phyloP scores from a whole-genome alignment of 306 rosid genomes.

The Urtica urens region DNA sequence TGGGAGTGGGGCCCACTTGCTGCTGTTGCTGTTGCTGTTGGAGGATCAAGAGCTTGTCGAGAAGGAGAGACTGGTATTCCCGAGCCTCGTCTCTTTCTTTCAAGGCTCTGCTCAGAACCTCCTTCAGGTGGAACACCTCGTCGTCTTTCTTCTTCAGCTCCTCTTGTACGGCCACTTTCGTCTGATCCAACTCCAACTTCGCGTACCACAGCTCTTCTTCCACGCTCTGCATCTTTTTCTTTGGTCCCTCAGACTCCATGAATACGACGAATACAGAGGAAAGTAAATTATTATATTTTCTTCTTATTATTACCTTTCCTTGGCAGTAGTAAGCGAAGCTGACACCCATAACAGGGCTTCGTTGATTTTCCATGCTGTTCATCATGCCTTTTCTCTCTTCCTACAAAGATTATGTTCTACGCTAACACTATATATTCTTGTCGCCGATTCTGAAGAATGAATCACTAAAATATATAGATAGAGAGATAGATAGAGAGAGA shows the following conservation, averaged over 20 bases:
- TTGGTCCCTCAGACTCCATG: neutral
- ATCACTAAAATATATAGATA: neutral
- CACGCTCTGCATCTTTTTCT: slow-evolving; percentile 37
- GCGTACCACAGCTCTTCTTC: slow-evolving; percentile 58
- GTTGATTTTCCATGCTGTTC: slow-evolving; percentile 64
- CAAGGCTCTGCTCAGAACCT: slow-evolving; percentile 49
- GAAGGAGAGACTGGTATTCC: slow-evolving; percentile 47
- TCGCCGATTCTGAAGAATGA: too few species aligned
- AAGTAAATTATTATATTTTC: too few species aligned
- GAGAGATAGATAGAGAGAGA: slow-evolving; percentile 1
- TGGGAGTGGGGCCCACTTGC: slow-evolving; percentile 38
- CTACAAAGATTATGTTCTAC: too few species aligned
- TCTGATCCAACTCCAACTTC: slow-evolving; percentile 76
- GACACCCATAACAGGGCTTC: slow-evolving; percentile 34
- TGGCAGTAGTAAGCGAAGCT: slow-evolving; percentile 52
- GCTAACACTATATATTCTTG: too few species aligned
- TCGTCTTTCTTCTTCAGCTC: slow-evolving; percentile 78
- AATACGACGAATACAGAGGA: neutral
- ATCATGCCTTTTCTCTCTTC: neutral
- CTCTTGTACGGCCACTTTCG: slow-evolving; percentile 52
- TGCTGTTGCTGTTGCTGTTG: slow-evolving; percentile 30
- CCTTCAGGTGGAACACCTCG: slow-evolving; percentile 51
- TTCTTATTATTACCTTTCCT: slow-evolving; percentile 42
- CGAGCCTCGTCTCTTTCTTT: slow-evolving; percentile 81
- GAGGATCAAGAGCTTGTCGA: slow-evolving; percentile 46